Base-by-base conservation (phyloP, 2,329 filamentous ascomycete species). In the Seiridium cupressi region DNA sequence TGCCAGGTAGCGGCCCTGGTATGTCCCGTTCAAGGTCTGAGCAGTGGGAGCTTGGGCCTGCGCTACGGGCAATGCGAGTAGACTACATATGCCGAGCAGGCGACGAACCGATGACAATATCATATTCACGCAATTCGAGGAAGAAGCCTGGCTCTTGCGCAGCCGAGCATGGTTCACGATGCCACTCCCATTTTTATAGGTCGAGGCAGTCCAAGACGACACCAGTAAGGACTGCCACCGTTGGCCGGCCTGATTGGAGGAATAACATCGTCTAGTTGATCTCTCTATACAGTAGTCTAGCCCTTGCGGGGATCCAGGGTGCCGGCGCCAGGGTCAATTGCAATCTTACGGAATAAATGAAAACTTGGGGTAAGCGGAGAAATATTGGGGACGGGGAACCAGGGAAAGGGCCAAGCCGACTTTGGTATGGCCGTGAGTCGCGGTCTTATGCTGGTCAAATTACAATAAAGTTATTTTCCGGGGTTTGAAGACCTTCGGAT, bases 1-100 rank as follows among this genome's bases (percentile, higher is more conserved):
- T 0, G 68, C 48, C 5, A 77, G 61, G 44, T 75, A 64, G 2
- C 68, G 63, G 6, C 76, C 76, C 57, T 68, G 65, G 48, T 74
- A 75, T 10, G 70, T 74, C 26, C 73, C 73, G 57, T 74, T 74
- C 34, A 67, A 47, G 1, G 71, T 73, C 13, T 65, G 62, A 34
- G 57, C 66, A 51, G 51, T 62, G 11, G 67, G 65, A 6, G 49
- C 42, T 10, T 58, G 44, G n/a, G 35, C 44, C 13, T n/a, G 13
- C 26, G 13, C 44, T 9, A 5, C 31, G 18, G 38, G 38, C n/a
- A 44, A 18, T 11, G 53, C 26, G 13, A 55, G 38, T 18, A 55
- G 53, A 9, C 38, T 26, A 6, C 8, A n/a, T 38, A 55, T 9
- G 53, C 18, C 38, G n/a, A 55, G 9, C 13, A 55, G 36, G n/a